Conservation (phyloP, 108 stramenopile species). For the Aurantiochytrium sp. region DNA sequence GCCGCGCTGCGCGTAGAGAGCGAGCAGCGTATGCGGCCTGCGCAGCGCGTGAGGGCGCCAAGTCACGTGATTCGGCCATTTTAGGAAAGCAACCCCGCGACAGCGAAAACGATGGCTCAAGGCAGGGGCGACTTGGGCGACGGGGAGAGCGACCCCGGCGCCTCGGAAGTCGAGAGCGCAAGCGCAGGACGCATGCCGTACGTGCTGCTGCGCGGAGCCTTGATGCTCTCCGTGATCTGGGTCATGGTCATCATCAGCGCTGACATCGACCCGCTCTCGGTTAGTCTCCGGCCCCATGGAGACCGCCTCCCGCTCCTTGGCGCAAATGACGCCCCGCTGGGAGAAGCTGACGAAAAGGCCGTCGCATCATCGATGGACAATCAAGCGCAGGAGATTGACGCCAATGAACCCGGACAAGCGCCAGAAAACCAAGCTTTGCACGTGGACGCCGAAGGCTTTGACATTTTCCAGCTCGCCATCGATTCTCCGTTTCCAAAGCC, state of each 20-base stretch:
- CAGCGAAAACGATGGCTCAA: too few relatives aligned
- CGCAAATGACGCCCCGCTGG: neutral
- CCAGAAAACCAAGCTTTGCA: too few relatives aligned
- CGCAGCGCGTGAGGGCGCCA: too few relatives aligned
- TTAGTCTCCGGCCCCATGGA: neutral
- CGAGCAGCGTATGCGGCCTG: too few relatives aligned
- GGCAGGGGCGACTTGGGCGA: too few relatives aligned
- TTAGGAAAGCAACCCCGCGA: too few relatives aligned
- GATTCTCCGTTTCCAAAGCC: neutral
- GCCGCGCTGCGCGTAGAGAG: too few relatives aligned
- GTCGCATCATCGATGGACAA: neutral
- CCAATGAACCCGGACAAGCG: too few relatives aligned
- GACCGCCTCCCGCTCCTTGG: neutral
- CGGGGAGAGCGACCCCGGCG: neutral
- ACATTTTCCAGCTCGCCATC: neutral
- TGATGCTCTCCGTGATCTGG: neutral
- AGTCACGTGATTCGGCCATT: too few relatives aligned
- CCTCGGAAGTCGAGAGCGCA: neutral
- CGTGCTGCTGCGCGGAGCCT: neutral
- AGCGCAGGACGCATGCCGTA: neutral
- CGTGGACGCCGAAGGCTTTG: neutral
- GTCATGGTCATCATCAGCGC: neutral
- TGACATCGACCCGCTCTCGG: neutral
- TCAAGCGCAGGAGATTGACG: neutral
- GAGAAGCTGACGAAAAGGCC: neutral